Conservation (phyloP, 305 asterid genomes). For the Rubia balearica region DNA sequence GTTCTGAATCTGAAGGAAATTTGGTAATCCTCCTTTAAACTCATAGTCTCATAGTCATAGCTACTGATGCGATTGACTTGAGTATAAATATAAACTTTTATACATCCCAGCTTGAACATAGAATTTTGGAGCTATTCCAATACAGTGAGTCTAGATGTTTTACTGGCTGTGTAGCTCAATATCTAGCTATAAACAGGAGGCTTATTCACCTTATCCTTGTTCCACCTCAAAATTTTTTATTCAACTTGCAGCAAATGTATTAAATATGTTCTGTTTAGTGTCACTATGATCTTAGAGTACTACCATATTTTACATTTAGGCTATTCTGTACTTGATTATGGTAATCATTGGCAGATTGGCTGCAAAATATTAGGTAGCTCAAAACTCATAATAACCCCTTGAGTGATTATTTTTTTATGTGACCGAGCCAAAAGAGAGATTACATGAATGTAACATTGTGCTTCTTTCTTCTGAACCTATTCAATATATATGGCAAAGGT, state of each 20-base stretch:
- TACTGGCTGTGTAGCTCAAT: not conserved
- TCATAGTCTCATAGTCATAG: not conserved
- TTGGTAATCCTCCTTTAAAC: constrained; percentile 25
- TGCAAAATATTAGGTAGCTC: not conserved
- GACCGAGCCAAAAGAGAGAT: not conserved
- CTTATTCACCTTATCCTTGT: not conserved
- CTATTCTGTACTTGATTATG: not conserved
- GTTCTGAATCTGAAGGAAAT: constrained; percentile 30
- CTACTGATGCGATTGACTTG: not conserved
- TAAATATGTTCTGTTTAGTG: not conserved
- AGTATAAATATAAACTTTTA: not conserved
- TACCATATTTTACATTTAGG: not conserved
- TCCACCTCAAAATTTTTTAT: not conserved
- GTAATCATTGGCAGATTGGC: not conserved
- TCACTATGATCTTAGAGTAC: not conserved
- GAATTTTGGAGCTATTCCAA: not conserved
- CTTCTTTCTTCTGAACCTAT: not conserved
- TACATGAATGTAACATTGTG: not conserved
- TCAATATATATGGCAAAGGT: constrained; percentile 28
- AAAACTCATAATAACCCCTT: not conserved
- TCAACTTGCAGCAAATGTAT: not conserved
- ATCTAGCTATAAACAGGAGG: constrained; percentile 2
- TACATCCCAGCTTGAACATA: not conserved
- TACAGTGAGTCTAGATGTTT: not conserved
- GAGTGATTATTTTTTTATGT: too few species aligned